Conservation (phyloP, 495 filamentous ascomycete species). For the Penicilliopsis zonata region DNA sequence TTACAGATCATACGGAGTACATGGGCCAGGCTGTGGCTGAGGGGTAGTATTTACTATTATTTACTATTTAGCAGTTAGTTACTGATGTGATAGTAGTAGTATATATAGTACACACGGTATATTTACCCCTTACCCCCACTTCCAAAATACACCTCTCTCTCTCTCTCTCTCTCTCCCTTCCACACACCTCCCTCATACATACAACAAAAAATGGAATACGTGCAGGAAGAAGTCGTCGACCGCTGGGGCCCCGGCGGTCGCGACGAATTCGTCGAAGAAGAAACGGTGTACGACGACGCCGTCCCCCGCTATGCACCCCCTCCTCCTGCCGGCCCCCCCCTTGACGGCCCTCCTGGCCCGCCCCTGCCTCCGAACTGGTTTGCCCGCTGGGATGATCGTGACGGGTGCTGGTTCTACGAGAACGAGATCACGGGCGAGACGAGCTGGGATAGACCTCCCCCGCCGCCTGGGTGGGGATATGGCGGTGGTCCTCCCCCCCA, state of each 20-base stretch:
- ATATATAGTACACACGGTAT: too few species aligned
- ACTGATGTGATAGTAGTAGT: too few species aligned
- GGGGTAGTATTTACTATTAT: too few species aligned
- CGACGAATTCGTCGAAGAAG: conserved; percentile 19
- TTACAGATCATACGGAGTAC: too few species aligned
- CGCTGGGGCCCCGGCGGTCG: too few species aligned
- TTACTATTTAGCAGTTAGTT: too few species aligned
- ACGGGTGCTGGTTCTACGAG: conserved; percentile 42
- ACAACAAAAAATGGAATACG: conserved; percentile 22
- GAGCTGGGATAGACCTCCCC: conserved; percentile 41
- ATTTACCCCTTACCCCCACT: too few species aligned
- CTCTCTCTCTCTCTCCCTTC: neutral
- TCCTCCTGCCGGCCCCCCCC: too few species aligned
- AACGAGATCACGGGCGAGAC: conserved; percentile 41
- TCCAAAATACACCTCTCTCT: too few species aligned
- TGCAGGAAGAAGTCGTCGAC: too few species aligned
- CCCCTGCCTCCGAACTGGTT: conserved; percentile 41
- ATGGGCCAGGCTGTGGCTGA: too few species aligned
- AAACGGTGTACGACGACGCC: conserved; percentile 3
- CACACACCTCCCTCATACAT: neutral
- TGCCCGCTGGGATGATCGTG: conserved; percentile 37
- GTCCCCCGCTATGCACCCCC: conserved; percentile 3
- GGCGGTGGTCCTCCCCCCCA: conserved; percentile 4
- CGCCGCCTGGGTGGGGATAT: conserved; percentile 8
- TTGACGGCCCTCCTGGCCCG: too few species aligned